These are phyloP conservation scores for Sugiyamaella castrensis DNA, from an alignment of 1,139 yeast species.

Conservation along the genomic window DNA sequence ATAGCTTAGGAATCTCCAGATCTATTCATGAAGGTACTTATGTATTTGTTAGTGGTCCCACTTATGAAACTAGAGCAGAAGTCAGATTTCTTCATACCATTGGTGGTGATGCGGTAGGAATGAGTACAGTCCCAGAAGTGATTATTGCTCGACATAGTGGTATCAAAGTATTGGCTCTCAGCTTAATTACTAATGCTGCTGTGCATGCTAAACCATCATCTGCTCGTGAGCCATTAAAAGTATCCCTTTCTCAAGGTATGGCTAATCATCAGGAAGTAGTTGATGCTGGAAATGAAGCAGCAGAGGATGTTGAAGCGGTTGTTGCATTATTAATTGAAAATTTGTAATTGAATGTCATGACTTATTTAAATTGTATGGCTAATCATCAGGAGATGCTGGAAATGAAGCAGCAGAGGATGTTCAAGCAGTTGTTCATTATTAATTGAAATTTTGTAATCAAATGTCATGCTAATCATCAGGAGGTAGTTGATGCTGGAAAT, in stretches of 20 bases:
- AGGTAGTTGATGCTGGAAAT: slow-evolving; percentile 80
- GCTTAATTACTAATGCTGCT: slow-evolving; percentile 82
- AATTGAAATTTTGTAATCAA: slow-evolving; percentile 42
- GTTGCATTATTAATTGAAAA: slow-evolving; percentile 61
- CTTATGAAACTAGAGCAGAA: slow-evolving; percentile 92
- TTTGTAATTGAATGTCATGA: slow-evolving; percentile 16
- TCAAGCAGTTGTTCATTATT: slow-evolving; percentile 61
- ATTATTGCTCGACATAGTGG: slow-evolving; percentile 89
- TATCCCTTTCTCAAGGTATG: slow-evolving; percentile 65
- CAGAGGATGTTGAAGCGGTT: slow-evolving; percentile 70
- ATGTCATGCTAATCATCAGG: slow-evolving; percentile 72
- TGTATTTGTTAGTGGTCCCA: slow-evolving; percentile 86
- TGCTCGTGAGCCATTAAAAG: slow-evolving; percentile 31
- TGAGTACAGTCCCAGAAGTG: slow-evolving; percentile 97
- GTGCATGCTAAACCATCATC: slow-evolving; percentile 68
- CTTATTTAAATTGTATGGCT: too few relatives aligned
- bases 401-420: slow-evolving; percentile 78
- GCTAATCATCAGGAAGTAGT: slow-evolving; percentile 90
- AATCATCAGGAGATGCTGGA: slow-evolving; percentile 86
- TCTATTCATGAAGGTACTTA: slow-evolving; percentile 82
- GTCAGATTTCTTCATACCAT: slow-evolving; percentile 64
- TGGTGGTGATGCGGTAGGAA: slow-evolving; percentile 96
- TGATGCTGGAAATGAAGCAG: slow-evolving; percentile 76
- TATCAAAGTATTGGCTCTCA: slow-evolving; percentile 74
- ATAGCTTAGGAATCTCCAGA: slow-evolving; percentile 53